A percentile compares a stretch with the other conserved stretches of the same genome.
Conservation (phyloP, 306 rosid species). For the Delonix regia region DNA sequence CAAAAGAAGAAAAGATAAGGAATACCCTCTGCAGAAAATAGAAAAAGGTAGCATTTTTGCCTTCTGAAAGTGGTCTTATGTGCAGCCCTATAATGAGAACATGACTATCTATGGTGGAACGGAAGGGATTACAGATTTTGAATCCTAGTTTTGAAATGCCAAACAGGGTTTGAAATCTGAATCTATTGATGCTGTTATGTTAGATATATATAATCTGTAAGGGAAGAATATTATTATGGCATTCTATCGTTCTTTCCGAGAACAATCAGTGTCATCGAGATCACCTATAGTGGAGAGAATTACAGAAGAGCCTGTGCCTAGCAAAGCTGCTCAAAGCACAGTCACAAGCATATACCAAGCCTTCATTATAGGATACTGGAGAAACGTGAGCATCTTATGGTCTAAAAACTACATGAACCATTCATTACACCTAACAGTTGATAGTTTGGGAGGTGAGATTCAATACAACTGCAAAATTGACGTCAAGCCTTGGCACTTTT, state of each 20-base stretch:
- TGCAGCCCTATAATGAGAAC: not conserved
- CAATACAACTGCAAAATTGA: conserved; percentile 72
- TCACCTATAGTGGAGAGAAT: conserved; percentile 61
- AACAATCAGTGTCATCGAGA: conserved; percentile 49
- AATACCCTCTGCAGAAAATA: not conserved
- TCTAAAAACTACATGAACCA: conserved; percentile 74
- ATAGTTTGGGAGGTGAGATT: conserved; percentile 53
- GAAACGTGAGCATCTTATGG: conserved; percentile 71
- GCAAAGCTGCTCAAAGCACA: conserved; percentile 73
- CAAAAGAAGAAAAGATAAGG: not conserved
- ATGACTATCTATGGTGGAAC: not conserved
- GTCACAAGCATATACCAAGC: conserved; percentile 73
- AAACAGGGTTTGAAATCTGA: too few relatives aligned
- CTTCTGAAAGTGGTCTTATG: not conserved
- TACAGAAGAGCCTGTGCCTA: conserved; percentile 67
- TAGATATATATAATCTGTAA: not conserved
- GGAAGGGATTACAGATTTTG: not conserved
- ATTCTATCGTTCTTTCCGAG: conserved; percentile 54
- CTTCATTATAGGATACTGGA: conserved; percentile 61
- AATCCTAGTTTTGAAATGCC: not conserved
- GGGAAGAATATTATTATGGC: conserved; percentile 43
- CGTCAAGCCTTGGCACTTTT: conserved; percentile 81
- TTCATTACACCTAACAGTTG: conserved; percentile 58
- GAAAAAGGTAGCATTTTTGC: not conserved
- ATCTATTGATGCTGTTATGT: not conserved